Evolutionary conservation across 2,329 filamentous ascomycete species (phyloP), one percentile per base, ranked within the genome.

Genomic region (Talaromyces marneffei): DNA sequence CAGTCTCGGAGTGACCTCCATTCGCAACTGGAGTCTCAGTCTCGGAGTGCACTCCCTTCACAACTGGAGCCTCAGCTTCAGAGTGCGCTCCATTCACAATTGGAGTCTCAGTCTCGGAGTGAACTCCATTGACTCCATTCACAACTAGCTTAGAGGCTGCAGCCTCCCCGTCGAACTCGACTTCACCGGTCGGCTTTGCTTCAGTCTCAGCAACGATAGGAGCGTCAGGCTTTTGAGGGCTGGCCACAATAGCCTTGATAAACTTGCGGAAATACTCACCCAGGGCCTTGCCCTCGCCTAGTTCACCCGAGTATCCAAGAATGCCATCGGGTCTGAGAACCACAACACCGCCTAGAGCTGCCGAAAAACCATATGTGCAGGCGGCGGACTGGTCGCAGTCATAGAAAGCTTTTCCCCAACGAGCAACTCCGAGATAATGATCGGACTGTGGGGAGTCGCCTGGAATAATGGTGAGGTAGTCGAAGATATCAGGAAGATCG

Each of bases 281-380:
- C 9, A 48, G 44, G 27, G 27, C 52, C 16, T 25, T 37, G 18
- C 52, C 52, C 23, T 55, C 52, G 31, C 52, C 18, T 9, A 55
- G 52, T 29, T 55, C 52, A 12, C 52, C 52, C 18, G 52, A 55
- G 16, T 55, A 55, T 25, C 52, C 52, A 25, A 55, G 52, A 12
- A 55, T 55, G 18, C 52, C 52, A 55, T 55, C 52, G 16, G 52
- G 52, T 55, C 52, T 55, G 12, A 55, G 52, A 55, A 55, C 52
- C 8, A 55, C 52, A 12, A 55, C 52, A 25, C 52, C 52, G 16
- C 52, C 52, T 7, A 55, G 18, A 39, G 52, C 52, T 23, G 52
- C 31, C 18, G 52, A 55, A 16, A 55, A 55, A 10, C 52, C 44
- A 7, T 48, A 48, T n/a, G 23, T 48, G 44, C 44, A 48, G 25